Base-by-base conservation (phyloP, 768 basidiomycete species). In the Auricularia sp. region DNA sequence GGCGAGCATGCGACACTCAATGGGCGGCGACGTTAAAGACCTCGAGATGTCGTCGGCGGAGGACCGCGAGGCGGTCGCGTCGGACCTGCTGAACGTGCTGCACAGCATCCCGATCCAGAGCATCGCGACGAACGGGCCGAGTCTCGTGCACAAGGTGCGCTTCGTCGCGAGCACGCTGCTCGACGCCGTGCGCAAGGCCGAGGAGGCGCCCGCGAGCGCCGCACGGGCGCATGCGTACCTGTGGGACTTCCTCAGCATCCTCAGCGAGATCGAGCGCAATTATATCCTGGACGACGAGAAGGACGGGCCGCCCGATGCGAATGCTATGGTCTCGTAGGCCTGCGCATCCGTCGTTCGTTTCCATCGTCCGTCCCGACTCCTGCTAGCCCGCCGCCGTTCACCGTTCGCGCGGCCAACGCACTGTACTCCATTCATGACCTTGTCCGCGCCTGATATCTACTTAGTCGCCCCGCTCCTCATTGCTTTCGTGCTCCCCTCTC, bases 91-190 rank as follows among this genome's bases (percentile, higher is more conserved):
- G 67, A 88, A 87, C 67, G 89, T 94, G 64, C 80, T 96, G 66
- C 91, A 93, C 70, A 88, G 86, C 88, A 94, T 95, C 68, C 93
- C 93, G 18, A 93, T 95, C 63, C 91, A 93, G 74, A 91, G 91
- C 36, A 93, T 95, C 69, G 93, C 92, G 39, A 90, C 87, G 61
- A 93, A 90, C 71, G 90, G 90, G 3, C 90, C 90, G 4, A 90
- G 88, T 64, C 76, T 91, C 78, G 89, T 95, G 16, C 87, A 91
- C 72, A 95, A 95, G 81, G 92, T 95, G 67, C 87, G 93, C 65
- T 95, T 93, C 73, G 91, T 95, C 43, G 93, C 93, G 16, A 94
- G 91, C 12, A 93, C 91, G 2, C 77, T 96, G 62, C 79, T 95
- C 65, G 92, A 94, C 71, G 85, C 90, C 18, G 88, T 95, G 39